Percentiles rank a stretch among this genome's conserved stretches.
Conservation (phyloP, 768 basidiomycete genomes). For the Sporobolomyces phaffii region DNA sequence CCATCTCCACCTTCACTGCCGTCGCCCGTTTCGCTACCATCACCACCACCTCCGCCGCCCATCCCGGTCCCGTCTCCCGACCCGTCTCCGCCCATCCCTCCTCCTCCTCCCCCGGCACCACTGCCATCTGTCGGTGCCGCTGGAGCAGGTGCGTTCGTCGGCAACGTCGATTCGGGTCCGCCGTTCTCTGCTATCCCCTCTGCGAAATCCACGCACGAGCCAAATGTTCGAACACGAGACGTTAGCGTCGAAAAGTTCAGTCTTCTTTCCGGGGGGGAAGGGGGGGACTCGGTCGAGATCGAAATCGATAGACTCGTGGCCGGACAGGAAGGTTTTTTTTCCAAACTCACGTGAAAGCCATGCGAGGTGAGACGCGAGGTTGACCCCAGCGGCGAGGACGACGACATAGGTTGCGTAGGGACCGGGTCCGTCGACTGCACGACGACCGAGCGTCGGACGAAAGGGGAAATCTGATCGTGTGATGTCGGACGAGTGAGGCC, state of each 20-base stretch:
- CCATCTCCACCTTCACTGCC: neutral
- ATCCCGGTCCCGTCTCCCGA: too few relatives aligned
- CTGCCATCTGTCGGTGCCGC: constrained; percentile 3
- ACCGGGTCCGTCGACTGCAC: constrained; percentile 20
- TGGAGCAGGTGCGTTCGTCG: constrained; percentile 6
- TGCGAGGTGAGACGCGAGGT: constrained; percentile 16
- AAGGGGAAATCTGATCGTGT: neutral
- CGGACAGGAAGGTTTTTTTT: too few relatives aligned
- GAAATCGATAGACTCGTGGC: too few relatives aligned
- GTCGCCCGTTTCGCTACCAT: neutral
- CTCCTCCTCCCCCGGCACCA: neutral
- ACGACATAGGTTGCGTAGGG: constrained; percentile 15
- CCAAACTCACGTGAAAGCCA: constrained; percentile 17
- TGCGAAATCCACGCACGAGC: too few relatives aligned
- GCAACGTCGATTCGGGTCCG: constrained; percentile 7
- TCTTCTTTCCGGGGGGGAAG: too few relatives aligned
- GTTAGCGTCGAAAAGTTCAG: too few relatives aligned
- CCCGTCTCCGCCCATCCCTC: too few relatives aligned
- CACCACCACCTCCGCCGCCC: neutral
- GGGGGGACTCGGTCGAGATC: constrained; percentile 1
- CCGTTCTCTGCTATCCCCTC: constrained; percentile 19
- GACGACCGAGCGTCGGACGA: constrained; percentile 15
- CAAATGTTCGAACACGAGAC: too few relatives aligned
- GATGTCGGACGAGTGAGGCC: constrained; percentile 5
- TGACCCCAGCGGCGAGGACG: constrained; percentile 3